Evolutionary conservation across 2,329 filamentous ascomycete genomes (phyloP), one percentile per base, ranked within the genome.

Genomic region (Xylariaceae sp.): DNA sequence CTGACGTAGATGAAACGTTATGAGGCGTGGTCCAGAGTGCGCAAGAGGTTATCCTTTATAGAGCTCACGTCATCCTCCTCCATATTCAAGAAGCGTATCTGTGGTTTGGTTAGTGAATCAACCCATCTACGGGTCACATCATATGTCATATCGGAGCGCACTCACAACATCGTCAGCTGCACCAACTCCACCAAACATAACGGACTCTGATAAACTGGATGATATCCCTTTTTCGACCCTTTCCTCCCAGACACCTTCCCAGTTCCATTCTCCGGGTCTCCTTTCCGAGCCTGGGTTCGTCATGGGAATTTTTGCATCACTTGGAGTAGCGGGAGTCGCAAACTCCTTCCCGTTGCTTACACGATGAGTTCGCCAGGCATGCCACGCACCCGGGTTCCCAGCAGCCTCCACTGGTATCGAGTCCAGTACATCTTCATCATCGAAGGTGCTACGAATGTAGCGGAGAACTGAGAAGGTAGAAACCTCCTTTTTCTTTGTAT

Each of bases 181-280:
- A 36, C 80, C 79, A 4, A 77, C 76, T 53, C 79, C 80, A 5
- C 91, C 91, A 73, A 86, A 97, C 20, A 97, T 74, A 4, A 91
- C 86, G 1, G 85, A 77, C 62, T 97, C 93, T 1, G 90, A 89
- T 43, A 91, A 74, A 66, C 91, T 96, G 8, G 82, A 80, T 44
- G 87, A 82, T 36, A 97, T 83, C 15, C 88, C 88, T 70, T 88
- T 89, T 71, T 84, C 87, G 1, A 96, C 92, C 49, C 93, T 82
- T 60, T 92, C 88, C 69, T 95, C 90, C 93, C 93, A 99, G 0
- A 97, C 93, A 0, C 93, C 92, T 66, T 96, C 91, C 93, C 93
- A 97, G 68, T 96, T 96, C 93, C 93, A 97, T 64, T 96, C 88
- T 6, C 88, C 89, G 0, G 91, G 91, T 43, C 81, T 78, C 55